phyloP scores from a whole-genome alignment of 1,139 yeast genomes.

The Kodamaea sp. region DNA sequence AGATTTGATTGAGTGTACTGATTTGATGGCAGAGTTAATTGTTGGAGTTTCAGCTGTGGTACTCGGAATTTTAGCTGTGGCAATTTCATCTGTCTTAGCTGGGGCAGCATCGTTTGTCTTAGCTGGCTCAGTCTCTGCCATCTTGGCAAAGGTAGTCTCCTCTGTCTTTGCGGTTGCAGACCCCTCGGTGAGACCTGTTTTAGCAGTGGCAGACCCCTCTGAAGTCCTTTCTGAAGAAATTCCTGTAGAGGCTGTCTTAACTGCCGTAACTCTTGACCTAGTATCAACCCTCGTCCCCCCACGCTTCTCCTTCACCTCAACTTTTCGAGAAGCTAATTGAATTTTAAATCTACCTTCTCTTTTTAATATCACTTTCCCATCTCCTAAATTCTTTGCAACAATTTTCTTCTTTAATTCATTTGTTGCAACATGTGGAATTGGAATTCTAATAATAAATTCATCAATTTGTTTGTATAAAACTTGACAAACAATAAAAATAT shows the following conservation, averaged over 20 bases:
- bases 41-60: slow-evolving; percentile 1
- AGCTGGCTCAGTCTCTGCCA: too few species aligned
- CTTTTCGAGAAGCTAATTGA: slow-evolving; percentile 29
- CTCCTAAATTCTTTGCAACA: slow-evolving; percentile 50
- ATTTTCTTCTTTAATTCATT: slow-evolving; percentile 57
- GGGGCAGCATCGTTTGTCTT: too few species aligned
- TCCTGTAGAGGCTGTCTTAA: too few species aligned
- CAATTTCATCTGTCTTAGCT: background rate
- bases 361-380: slow-evolving; percentile 42
- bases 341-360: slow-evolving; percentile 47
- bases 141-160: too few species aligned
- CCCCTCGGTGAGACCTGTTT: too few species aligned
- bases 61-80: slow-evolving; percentile 1
- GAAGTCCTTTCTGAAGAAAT: too few species aligned
- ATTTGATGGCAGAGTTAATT: background rate
- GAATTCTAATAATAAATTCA: slow-evolving; percentile 55
- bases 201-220: too few species aligned
- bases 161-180: too few species aligned
- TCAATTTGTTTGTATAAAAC: slow-evolving; percentile 66
- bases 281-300: slow-evolving; percentile 1
- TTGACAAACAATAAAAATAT: slow-evolving; percentile 61
- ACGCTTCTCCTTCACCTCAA: background rate
- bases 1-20: background rate
- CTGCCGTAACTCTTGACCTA: too few species aligned
- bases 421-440: slow-evolving; percentile 53